Percentiles rank a stretch among this genome's conserved stretches.
These are phyloP conservation scores for Dichotomopilus funicola DNA, from an alignment of 2,329 filamentous ascomycete species.

Conservation along the genomic window DNA sequence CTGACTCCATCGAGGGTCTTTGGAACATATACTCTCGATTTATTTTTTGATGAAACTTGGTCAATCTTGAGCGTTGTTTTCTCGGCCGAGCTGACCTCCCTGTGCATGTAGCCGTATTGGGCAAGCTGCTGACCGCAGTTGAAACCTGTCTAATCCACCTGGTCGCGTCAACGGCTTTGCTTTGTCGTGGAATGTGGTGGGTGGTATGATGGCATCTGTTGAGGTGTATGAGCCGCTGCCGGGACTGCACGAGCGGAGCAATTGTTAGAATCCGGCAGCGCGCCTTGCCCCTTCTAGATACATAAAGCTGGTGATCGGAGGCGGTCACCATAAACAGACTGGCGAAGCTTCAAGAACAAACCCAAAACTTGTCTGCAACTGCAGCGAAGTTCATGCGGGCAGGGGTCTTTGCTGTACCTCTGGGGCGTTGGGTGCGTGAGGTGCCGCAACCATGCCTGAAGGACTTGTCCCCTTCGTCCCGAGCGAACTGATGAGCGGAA, in stretches of 20 bases:
- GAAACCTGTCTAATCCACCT: too few species aligned
- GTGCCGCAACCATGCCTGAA: not conserved
- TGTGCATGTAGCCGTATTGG: too few species aligned
- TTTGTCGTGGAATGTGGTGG: too few species aligned
- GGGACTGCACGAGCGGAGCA: not conserved
- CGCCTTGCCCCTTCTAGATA: not conserved
- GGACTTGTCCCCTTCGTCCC: not conserved
- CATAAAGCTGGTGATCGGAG: not conserved
- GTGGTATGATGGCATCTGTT: not conserved
- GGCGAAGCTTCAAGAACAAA: not conserved
- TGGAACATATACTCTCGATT: too few species aligned
- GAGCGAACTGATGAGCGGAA: not conserved
- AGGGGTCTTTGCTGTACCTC: slow-evolving; percentile 2
- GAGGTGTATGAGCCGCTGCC: not conserved
- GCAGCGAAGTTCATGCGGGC: not conserved
- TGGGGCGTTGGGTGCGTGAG: not conserved
- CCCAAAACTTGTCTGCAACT: not conserved
- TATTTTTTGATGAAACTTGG: too few species aligned
- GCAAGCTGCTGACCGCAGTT: too few species aligned
- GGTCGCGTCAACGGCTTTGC: too few species aligned
- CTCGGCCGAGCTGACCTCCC: too few species aligned
- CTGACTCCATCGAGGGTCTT: too few species aligned
- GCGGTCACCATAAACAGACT: not conserved
- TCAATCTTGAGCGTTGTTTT: too few species aligned
- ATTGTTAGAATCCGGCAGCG: not conserved